Conservation (phyloP, 169 alveolate genomes). For the Besnoitia besnoiti region DNA sequence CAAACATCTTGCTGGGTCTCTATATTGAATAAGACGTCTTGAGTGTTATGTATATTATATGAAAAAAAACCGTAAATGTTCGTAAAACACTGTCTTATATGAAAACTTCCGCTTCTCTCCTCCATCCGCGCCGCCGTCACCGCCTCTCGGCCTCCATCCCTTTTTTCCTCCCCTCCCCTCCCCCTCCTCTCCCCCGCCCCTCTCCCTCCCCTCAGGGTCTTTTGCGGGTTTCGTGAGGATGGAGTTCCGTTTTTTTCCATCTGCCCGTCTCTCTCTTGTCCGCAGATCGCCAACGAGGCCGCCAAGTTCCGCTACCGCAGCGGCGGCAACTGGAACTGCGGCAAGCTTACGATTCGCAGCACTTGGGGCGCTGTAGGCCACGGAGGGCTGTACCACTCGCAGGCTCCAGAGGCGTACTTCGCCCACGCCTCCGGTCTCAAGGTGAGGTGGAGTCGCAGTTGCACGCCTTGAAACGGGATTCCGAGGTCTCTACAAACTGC, state of each 20-base stretch:
- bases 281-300: constrained; percentile 94
- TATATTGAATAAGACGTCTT: too few relatives aligned
- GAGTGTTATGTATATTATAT: too few relatives aligned
- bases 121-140: too few relatives aligned
- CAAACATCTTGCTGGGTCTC: too few relatives aligned
- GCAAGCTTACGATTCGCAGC: constrained; percentile 91
- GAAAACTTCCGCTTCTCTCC: too few relatives aligned
- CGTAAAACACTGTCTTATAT: too few relatives aligned
- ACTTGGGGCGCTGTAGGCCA: constrained; percentile 98
- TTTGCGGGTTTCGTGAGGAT: too few relatives aligned
- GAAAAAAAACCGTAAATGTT: too few relatives aligned
- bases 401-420: constrained; percentile 96
- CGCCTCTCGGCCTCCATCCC: background rate
- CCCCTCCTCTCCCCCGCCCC: too few relatives aligned
- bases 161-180: background rate
- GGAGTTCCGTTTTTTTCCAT: background rate
- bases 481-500: too few relatives aligned
- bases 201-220: too few relatives aligned
- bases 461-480: too few relatives aligned
- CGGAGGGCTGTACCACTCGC: constrained; percentile 96
- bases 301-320: constrained; percentile 95
- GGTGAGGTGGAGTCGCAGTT: constrained; percentile 27
- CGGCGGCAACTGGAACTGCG: constrained; percentile 93
- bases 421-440: constrained; percentile 96
- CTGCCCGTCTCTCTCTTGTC: background rate